Evolutionary conservation across 2,329 filamentous ascomycete genomes (phyloP).

Genomic region (Leptographium procerum): DNA sequence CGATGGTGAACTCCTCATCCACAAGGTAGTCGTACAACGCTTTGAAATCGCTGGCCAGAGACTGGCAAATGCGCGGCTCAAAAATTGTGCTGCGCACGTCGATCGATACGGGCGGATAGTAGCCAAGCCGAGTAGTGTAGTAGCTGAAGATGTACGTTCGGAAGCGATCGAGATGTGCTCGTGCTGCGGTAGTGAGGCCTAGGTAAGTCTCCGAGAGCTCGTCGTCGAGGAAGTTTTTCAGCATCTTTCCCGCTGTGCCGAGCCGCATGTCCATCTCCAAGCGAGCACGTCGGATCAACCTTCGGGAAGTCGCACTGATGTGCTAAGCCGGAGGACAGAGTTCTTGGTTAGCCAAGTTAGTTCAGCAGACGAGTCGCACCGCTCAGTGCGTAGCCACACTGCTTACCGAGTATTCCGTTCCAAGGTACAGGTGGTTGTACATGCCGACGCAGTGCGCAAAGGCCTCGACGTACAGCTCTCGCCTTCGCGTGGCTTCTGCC

Average conservation of each 20-base stretch:
- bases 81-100: slow-evolving; percentile 35
- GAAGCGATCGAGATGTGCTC: slow-evolving; percentile 62
- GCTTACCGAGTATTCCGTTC: slow-evolving; percentile 50
- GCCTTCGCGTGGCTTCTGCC: slow-evolving; percentile 53
- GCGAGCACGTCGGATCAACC: slow-evolving; percentile 51
- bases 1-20: slow-evolving; percentile 42
- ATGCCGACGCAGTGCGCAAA: slow-evolving; percentile 73
- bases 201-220: slow-evolving; percentile 56
- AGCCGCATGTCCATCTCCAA: slow-evolving; percentile 56
- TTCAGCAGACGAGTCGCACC: background rate
- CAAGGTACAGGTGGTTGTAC: slow-evolving; percentile 46
- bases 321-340: slow-evolving; percentile 22
- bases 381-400: background rate
- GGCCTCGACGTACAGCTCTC: slow-evolving; percentile 58
- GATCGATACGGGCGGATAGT: slow-evolving; percentile 52
- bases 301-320: slow-evolving; percentile 42
- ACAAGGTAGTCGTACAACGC: slow-evolving; percentile 61
- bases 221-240: slow-evolving; percentile 59
- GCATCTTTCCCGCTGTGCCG: slow-evolving; percentile 40
- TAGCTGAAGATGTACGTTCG: slow-evolving; percentile 55
- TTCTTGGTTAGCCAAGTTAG: background rate
- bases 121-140: slow-evolving; percentile 57
- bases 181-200: slow-evolving; percentile 48
- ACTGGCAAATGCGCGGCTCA: slow-evolving; percentile 43
- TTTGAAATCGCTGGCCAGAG: slow-evolving; percentile 59